Percentiles rank a stretch among this genome's conserved stretches.
These are phyloP conservation scores for Diutina rugosa DNA, from an alignment of 1,139 yeast genomes.

Conservation along the genomic window DNA sequence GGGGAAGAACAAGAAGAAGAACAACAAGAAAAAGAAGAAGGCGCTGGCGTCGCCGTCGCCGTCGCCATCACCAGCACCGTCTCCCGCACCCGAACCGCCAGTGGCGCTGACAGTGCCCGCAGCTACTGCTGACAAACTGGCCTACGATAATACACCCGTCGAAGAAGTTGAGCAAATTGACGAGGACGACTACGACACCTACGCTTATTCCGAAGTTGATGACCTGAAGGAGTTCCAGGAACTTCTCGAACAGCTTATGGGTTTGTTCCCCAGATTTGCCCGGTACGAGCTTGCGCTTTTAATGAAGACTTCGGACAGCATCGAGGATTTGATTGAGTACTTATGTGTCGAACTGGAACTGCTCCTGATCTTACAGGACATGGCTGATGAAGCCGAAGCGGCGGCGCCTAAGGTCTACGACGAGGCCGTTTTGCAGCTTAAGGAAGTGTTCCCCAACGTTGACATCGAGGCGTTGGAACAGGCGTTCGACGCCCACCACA, in stretches of 20 bases:
- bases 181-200: neutral
- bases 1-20: neutral
- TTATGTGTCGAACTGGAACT: neutral
- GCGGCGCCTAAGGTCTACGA: neutral
- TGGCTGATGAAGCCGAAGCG: neutral
- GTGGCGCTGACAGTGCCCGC: neutral
- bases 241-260: neutral
- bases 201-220: neutral
- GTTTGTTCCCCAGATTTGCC: neutral
- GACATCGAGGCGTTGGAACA: neutral
- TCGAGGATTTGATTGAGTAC: neutral
- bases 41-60: neutral
- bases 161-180: neutral
- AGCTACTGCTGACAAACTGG: neutral
- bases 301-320: neutral
- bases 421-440: neutral
- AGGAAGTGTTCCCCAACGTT: neutral
- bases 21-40: neutral
- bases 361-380: neutral
- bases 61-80: neutral
- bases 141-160: neutral
- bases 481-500: neutral
- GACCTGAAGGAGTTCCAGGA: neutral
- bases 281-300: neutral
- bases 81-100: neutral